These are phyloP conservation scores for Coemansia sp. DNA, from an alignment of 192 early-diverging fungal genomes.

Conservation along the genomic window DNA sequence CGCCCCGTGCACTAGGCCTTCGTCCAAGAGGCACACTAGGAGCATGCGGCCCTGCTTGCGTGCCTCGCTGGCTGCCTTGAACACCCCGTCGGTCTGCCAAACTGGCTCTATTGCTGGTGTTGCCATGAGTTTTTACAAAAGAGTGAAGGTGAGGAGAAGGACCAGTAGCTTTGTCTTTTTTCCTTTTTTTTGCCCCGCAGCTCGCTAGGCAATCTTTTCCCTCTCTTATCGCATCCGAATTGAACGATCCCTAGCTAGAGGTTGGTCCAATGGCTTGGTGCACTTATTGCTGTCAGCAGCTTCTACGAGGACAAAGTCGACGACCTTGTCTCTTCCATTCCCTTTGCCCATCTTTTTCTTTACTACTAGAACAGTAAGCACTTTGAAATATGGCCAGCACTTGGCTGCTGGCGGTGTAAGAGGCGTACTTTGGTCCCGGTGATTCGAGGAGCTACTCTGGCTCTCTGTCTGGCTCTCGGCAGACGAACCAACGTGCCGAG, in stretches of 20 bases:
- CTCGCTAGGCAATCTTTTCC: too few species aligned
- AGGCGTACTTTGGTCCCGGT: conserved; percentile 49
- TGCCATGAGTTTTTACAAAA: not conserved
- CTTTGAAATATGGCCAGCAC: conserved; percentile 20
- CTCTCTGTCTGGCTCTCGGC: conserved; percentile 17
- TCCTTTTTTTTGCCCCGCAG: not conserved
- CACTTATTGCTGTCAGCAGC: too few species aligned
- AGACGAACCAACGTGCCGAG: conserved; percentile 39
- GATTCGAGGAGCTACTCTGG: conserved; percentile 55
- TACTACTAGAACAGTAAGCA: not conserved
- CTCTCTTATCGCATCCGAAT: too few species aligned
- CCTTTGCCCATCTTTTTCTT: not conserved
- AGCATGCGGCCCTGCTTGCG: not conserved
- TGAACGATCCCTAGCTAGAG: too few species aligned
- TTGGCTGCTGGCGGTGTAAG: conserved; percentile 55
- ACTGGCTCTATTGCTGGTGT: not conserved
- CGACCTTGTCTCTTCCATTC: not conserved
- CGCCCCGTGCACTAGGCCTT: not conserved
- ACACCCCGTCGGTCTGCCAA: not conserved
- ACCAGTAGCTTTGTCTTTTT: not conserved
- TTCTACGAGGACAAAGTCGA: too few species aligned
- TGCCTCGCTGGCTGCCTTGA: not conserved
- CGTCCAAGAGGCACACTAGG: not conserved
- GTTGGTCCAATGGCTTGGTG: too few species aligned
- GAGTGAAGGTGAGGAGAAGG: not conserved